Evolutionary conservation across 2,329 filamentous ascomycete species (phyloP).

Genomic region (Colletotrichum agaves): DNA sequence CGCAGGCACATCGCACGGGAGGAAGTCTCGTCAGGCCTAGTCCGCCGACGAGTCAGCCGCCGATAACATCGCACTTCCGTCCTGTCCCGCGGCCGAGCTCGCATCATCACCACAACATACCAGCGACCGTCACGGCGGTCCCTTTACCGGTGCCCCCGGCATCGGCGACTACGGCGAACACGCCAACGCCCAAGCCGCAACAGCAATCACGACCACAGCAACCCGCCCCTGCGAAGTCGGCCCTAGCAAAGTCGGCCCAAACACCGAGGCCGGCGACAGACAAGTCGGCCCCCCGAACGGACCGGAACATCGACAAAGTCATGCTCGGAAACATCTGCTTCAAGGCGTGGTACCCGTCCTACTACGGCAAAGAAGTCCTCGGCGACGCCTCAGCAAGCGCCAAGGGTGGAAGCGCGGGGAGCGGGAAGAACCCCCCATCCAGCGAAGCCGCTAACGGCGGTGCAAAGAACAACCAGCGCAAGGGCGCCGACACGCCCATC

Average conservation of each 20-base stretch:
- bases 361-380: slow-evolving; percentile 80
- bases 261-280: slow-evolving; percentile 36
- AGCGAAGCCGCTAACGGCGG: slow-evolving; percentile 32
- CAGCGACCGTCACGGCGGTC: slow-evolving; percentile 16
- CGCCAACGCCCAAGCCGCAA: slow-evolving; percentile 40
- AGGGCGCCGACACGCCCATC: slow-evolving; percentile 49
- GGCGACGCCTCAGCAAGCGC: slow-evolving; percentile 54
- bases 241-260: slow-evolving; percentile 14
- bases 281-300: slow-evolving; percentile 55
- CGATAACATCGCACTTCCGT: slow-evolving; percentile 35
- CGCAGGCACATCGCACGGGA: slow-evolving; percentile 37
- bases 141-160: slow-evolving; percentile 25
- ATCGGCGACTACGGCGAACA: slow-evolving; percentile 29
- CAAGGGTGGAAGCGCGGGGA: slow-evolving; percentile 28
- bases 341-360: slow-evolving; percentile 92
- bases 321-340: slow-evolving; percentile 87
- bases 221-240: slow-evolving; percentile 34
- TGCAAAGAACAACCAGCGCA: slow-evolving; percentile 49
- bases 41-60: slow-evolving; percentile 38
- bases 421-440: slow-evolving; percentile 30
- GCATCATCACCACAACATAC: slow-evolving; percentile 21
- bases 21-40: slow-evolving; percentile 37
- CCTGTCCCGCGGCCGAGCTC: slow-evolving; percentile 11
- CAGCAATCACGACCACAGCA: slow-evolving; percentile 31
- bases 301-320: slow-evolving; percentile 87